Conservation (phyloP, 2,329 filamentous ascomycete species). For the Thielaviopsis ethacetica region DNA sequence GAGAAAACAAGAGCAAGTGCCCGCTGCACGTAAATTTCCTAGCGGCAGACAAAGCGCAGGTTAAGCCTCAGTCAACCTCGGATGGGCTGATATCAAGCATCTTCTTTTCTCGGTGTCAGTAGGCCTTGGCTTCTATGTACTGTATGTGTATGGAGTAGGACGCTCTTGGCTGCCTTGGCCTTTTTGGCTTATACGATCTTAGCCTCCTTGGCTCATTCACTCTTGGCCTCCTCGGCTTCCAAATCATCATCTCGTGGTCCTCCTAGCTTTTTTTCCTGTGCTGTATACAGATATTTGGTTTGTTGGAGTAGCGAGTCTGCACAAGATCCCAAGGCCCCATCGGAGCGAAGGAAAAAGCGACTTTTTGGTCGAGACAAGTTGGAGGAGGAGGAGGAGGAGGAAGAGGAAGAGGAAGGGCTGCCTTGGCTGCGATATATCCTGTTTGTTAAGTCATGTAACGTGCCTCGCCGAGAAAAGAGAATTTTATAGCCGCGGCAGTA, state of each 20-base stretch:
- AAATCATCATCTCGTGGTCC: too few species aligned
- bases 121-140: too few species aligned
- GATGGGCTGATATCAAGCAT: neutral
- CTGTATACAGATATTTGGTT: neutral
- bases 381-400: neutral
- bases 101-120: too few species aligned
- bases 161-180: too few species aligned
- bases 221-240: neutral
- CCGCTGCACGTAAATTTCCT: neutral
- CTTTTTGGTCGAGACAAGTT: neutral
- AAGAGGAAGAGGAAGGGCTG: too few species aligned
- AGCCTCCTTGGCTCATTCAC: too few species aligned
- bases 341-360: neutral
- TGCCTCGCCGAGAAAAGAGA: neutral
- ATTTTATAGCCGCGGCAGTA: neutral
- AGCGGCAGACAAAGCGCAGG: neutral
- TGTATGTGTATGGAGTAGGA: too few species aligned
- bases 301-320: neutral
- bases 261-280: neutral
- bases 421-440: neutral
- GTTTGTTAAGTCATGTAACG: neutral
- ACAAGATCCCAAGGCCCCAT: too few species aligned
- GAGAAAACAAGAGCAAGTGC: neutral
- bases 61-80: neutral
- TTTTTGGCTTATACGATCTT: too few species aligned